Conservation (phyloP, 176 grass and related monocot species). For the Eremochloa ophiuroides region DNA sequence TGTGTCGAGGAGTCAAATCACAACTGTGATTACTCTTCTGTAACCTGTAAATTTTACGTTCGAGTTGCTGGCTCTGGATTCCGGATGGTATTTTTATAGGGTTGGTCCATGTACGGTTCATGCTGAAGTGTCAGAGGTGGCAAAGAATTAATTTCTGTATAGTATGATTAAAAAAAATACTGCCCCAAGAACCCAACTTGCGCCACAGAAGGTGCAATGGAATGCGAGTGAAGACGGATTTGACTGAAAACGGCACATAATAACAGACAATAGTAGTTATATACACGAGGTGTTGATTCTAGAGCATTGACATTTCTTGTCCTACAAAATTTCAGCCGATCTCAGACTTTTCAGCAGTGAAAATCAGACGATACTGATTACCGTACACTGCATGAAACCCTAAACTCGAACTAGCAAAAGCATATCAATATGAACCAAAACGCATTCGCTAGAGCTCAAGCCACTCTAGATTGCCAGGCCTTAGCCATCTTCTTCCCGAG, state of each 20-base stretch:
- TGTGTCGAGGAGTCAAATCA: neutral
- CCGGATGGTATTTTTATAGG: neutral
- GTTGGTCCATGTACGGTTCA: neutral
- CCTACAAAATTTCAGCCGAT: neutral
- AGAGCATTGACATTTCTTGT: neutral
- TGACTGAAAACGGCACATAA: neutral
- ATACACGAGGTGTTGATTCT: neutral
- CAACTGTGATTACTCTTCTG: neutral
- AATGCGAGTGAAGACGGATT: neutral
- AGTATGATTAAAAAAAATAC: neutral
- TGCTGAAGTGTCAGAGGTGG: no score
- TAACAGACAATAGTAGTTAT: neutral
- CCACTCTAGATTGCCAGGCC: slow-evolving; percentile 61
- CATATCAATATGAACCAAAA: no score
- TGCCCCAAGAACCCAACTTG: neutral
- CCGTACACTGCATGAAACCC: neutral
- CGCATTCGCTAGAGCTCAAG: neutral
- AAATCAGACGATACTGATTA: neutral
- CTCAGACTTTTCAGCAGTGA: neutral
- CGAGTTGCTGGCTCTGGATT: neutral
- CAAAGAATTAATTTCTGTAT: neutral
- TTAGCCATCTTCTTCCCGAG: slow-evolving; percentile 73
- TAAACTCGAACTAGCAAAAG: neutral
- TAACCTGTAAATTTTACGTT: neutral
- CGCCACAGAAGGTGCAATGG: neutral